Evolutionary conservation across 257 asterid genomes (phyloP).

Genomic region (Lantana camara): DNA sequence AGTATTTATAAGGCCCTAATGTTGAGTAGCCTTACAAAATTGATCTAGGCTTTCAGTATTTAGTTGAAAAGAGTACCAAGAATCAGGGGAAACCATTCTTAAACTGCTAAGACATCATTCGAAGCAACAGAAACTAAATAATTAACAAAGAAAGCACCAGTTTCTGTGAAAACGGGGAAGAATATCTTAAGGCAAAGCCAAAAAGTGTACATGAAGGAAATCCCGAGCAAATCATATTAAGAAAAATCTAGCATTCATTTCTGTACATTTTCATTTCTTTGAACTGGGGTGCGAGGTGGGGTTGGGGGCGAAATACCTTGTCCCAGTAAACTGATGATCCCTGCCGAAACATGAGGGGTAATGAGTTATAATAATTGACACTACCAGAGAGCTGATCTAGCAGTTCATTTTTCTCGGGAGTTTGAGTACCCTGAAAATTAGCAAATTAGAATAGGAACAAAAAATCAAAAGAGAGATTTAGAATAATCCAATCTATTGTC

Average conservation of each 20-base stretch:
- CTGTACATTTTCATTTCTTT: not conserved
- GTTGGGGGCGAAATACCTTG: slow-evolving; percentile 45
- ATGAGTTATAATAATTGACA: slow-evolving; percentile 51
- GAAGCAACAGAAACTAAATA: no score
- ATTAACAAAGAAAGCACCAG: no score
- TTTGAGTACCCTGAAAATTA: slow-evolving; percentile 75
- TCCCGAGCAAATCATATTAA: not conserved
- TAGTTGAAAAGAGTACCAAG: no score
- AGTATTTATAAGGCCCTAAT: no score
- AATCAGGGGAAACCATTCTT: no score
- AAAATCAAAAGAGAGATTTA: not conserved
- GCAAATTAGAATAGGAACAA: slow-evolving; percentile 2
- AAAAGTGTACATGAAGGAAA: no score
- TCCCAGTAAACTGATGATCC: slow-evolving; percentile 86
- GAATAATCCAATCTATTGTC: not conserved
- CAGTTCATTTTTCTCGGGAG: slow-evolving; percentile 73
- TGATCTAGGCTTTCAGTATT: no score
- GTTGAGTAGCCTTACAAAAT: no score
- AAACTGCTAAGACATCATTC: no score
- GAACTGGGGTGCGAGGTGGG: slow-evolving; percentile 10
- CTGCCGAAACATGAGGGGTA: slow-evolving; percentile 64
- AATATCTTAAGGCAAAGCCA: no score
- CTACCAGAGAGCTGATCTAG: slow-evolving; percentile 52
- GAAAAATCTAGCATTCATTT: not conserved
- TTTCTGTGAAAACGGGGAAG: no score